Base-by-base conservation (phyloP, 345 rosid genomes). In the Nephelium lappaceum region DNA sequence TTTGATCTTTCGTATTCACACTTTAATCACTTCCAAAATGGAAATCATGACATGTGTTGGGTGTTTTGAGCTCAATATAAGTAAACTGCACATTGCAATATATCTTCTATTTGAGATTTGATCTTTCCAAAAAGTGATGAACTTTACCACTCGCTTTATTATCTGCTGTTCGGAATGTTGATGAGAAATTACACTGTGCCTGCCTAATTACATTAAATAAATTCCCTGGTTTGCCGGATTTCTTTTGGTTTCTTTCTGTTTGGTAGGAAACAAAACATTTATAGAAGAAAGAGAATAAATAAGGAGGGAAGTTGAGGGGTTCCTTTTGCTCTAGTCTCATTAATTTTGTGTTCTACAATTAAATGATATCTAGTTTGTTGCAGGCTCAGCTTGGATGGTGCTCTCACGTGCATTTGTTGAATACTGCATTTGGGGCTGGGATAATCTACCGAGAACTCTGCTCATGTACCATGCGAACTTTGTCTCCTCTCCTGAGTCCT, bases 381-480 rank as follows among this genome's bases (percentile, higher is more conserved):
- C 91, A 97, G 99, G 98, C 73, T 97, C 98, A 3, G 99, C 99
- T 24, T 97, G 99, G 99, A 97, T 92, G 93, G 93, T 92, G 76
- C 93, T 94, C 11, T 92, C 98, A 4, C 95, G 91, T 21, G 77
- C 97, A 0, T 97, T 97, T 58, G 91, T 94, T 23, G 98, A 97
- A 84, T 97, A 89, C 84, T 87, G 91, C 80, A 86, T 94, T 72
- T 94, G 98, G 99, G 99, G 99, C 53, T 93, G 98, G 99, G 99
- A 97, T 74, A 97, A 97, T 81, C 86, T 97, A 68, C 99, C 99
- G 2, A 84, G 98, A 82, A 88, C 91, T n/a, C 80, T 97, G 62
- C 89, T 97, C 79, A 97, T 97, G 98, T 97, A 97, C 81, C 90
- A 97, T 86, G 73, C 98, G 63, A 97, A 97, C 76, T 97, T 97